Conservation (phyloP, 1,284 basidiomycete species). For the Papiliotrema fonsecae region DNA sequence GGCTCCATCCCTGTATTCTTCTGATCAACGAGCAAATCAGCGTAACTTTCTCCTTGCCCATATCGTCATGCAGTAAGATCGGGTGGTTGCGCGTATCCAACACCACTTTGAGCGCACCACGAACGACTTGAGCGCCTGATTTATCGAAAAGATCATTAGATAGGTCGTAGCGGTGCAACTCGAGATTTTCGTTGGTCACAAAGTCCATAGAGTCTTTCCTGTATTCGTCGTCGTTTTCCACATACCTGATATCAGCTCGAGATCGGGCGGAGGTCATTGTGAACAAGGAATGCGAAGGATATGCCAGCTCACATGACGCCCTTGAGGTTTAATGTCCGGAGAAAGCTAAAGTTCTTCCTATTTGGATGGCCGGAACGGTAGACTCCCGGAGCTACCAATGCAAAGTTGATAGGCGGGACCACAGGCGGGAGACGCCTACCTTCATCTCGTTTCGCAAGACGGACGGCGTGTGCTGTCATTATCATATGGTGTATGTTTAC, state of each 20-base stretch:
- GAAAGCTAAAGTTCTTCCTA: constrained; percentile 44
- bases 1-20: constrained; percentile 39
- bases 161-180: constrained; percentile 32
- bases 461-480: background rate
- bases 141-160: constrained; percentile 28
- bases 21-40: constrained; percentile 37
- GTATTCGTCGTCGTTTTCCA: constrained; percentile 36
- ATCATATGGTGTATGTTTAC: background rate
- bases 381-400: constrained; percentile 43
- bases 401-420: constrained; percentile 50
- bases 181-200: constrained; percentile 22
- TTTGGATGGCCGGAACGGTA: constrained; percentile 48
- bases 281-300: background rate
- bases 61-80: constrained; percentile 43
- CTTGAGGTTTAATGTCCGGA: constrained; percentile 37
- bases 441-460: background rate
- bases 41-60: constrained; percentile 39
- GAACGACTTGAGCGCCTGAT: constrained; percentile 11
- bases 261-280: background rate
- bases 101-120: constrained; percentile 23
- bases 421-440: constrained; percentile 6
- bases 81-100: constrained; percentile 41
- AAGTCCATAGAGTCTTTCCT: constrained; percentile 38
- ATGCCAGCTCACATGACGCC: constrained; percentile 39
- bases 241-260: constrained; percentile 23